Evolutionary conservation across 331 rosid species (phyloP).

Genomic region (Acacia pycnantha): DNA sequence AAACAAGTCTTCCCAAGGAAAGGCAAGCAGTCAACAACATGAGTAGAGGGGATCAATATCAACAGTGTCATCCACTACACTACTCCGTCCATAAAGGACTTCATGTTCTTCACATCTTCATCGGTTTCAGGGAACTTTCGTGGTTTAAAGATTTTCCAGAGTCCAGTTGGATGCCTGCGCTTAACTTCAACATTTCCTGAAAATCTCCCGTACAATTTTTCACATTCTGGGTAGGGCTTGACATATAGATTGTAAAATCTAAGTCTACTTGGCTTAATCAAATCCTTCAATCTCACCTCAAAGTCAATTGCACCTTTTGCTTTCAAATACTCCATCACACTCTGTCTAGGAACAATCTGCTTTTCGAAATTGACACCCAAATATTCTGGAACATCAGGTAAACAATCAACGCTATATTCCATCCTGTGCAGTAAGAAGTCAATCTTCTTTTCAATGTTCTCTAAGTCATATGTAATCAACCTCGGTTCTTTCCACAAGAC

Average conservation of each 20-base stretch:
- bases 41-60: not conserved
- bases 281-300: conserved; percentile 58
- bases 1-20: not conserved
- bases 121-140: conserved; percentile 42
- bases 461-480: conserved; percentile 54
- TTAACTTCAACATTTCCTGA: conserved; percentile 36
- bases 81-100: conserved; percentile 59
- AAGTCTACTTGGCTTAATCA: conserved; percentile 80
- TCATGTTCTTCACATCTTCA: conserved; percentile 60
- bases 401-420: conserved; percentile 52
- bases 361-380: conserved; percentile 79
- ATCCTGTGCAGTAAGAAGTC: conserved; percentile 63
- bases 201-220: conserved; percentile 61
- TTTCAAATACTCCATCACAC: conserved; percentile 70
- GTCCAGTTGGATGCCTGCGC: conserved; percentile 63
- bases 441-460: conserved; percentile 63
- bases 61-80: conserved; percentile 28
- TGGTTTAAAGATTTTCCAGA: conserved; percentile 79
- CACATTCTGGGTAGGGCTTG: conserved; percentile 88
- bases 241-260: conserved; percentile 81
- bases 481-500: conserved; percentile 82
- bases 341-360: conserved; percentile 75
- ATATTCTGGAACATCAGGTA: conserved; percentile 73
- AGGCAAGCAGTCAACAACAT: not conserved
- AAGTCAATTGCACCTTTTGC: conserved; percentile 69